phyloP scores from a whole-genome alignment of 805 yeast genomes.

The Peterozyma toletana region DNA sequence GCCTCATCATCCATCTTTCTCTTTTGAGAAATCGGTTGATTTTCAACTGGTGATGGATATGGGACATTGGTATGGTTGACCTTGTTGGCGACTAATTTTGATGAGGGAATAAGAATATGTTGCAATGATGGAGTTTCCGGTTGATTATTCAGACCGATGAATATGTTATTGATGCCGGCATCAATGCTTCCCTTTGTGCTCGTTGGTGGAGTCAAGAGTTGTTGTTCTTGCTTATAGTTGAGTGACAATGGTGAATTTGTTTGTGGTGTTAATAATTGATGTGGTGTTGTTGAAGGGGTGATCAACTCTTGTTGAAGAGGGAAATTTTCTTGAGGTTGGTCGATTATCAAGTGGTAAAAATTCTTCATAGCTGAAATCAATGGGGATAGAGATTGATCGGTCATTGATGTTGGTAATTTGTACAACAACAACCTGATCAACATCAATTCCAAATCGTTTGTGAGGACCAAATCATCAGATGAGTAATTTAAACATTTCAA shows the following conservation, averaged over 20 bases:
- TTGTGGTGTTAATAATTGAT: not conserved
- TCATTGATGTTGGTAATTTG: slow-evolving; percentile 7
- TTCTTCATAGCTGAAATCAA: not conserved
- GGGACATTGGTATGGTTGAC: not conserved
- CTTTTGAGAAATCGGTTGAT: too few species aligned
- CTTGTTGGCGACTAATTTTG: not conserved
- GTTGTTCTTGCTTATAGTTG: not conserved
- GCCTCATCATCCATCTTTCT: too few species aligned
- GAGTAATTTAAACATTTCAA: slow-evolving; percentile 35
- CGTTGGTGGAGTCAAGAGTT: slow-evolving; percentile 8
- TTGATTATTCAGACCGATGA: too few species aligned
- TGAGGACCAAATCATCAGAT: slow-evolving; percentile 25
- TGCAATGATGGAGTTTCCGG: slow-evolving; percentile 1
- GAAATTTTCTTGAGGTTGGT: too few species aligned
- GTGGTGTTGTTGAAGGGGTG: not conserved
- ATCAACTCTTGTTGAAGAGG: not conserved
- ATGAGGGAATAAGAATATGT: not conserved
- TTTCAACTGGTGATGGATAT: slow-evolving; percentile 7
- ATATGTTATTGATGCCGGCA: slow-evolving; percentile 7
- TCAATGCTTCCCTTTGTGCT: slow-evolving; percentile 8
- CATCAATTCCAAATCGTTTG: slow-evolving; percentile 21
- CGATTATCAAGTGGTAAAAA: not conserved
- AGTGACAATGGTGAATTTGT: not conserved
- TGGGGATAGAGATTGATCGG: not conserved
- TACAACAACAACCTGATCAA: slow-evolving; percentile 12